Evolutionary conservation across 73 alveolate species (phyloP), one percentile per base, ranked within the genome.

Genomic region (Paramecium sonneborni): DNA sequence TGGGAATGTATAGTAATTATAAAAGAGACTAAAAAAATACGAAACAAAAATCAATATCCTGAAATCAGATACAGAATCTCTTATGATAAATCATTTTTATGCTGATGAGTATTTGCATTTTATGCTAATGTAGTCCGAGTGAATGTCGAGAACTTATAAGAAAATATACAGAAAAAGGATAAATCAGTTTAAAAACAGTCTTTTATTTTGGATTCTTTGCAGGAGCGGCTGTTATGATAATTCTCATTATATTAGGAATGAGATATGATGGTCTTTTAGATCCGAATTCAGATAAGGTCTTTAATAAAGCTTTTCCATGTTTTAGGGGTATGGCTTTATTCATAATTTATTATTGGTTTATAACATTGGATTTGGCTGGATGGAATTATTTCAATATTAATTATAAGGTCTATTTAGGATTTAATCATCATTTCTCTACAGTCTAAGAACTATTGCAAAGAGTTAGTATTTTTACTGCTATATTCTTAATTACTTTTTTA

Each of bases 301-400:
- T 79, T 12, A 79, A 46, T 9, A 79, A 79, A 26, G 69, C 55
- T 1, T 79, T 79, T 23, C 90, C 90, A 4, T 79, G 86, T 23
- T 79, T 79, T 56, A 79, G 90, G 41, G 90, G 90, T 11, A 79
- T 79, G 38, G 90, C 76, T 6, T 20, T 79, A 21, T 79, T 79
- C 37, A 10, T 79, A 10, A 23, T 39, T 18, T 79, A 79, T 79
- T 79, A 79, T 44, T 79, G 90, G 90, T 79, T 79, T 32, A 38
- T 70, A 1, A 44, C 76, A 3, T 44, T 79, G 7, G 90, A 79
- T 79, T n/a, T 79, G 14, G 90, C 90, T 20, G 90, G 90, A 10
- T 79, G 90, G 90, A 79, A 79, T 46, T 79, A 79, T 44, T 79
- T 79, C n/a, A 79, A 79, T 43, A 79, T 79, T 1, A 79, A 79